These are phyloP conservation scores for Pythium dissotocum DNA, from an alignment of 352 stramenopile species.

Conservation along the genomic window DNA sequence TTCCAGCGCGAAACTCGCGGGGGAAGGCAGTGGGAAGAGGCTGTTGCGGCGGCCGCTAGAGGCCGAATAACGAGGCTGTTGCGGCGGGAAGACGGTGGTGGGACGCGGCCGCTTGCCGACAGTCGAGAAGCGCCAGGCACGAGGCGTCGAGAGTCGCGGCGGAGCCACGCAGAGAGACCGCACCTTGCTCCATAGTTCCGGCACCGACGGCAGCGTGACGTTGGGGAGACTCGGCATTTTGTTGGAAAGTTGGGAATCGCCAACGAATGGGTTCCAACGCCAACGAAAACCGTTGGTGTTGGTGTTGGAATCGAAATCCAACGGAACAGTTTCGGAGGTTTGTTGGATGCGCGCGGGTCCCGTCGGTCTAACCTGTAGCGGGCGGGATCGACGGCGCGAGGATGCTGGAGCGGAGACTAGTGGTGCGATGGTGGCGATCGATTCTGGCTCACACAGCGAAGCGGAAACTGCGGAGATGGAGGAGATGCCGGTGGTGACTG, in stretches of 20 bases:
- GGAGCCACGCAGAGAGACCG: conserved; percentile 19
- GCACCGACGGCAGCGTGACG: conserved; percentile 26
- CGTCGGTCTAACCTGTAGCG: not conserved
- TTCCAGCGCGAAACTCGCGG: conserved; percentile 32
- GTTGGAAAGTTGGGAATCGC: not conserved
- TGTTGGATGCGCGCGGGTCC: not conserved
- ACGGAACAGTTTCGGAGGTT: not conserved
- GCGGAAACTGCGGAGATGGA: not conserved
- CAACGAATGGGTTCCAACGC: not conserved
- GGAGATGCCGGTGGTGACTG: not conserved
- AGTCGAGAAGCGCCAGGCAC: conserved; percentile 30
- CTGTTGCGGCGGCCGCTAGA: conserved; percentile 25
- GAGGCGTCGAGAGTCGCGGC: conserved; percentile 37
- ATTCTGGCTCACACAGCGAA: not conserved
- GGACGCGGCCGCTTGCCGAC: conserved; percentile 31
- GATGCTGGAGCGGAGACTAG: not conserved
- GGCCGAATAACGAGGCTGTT: conserved; percentile 20
- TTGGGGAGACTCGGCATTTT: conserved; percentile 29
- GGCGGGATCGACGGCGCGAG: not conserved
- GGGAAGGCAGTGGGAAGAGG: conserved; percentile 16
- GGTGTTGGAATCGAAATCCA: not conserved
- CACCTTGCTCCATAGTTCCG: conserved; percentile 19
- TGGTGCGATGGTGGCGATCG: not conserved
- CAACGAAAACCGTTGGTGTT: not conserved
- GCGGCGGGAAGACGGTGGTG: conserved; percentile 10